Base-by-base conservation (phyloP, 331 rosid genomes). In the Pyracantha coccinea region DNA sequence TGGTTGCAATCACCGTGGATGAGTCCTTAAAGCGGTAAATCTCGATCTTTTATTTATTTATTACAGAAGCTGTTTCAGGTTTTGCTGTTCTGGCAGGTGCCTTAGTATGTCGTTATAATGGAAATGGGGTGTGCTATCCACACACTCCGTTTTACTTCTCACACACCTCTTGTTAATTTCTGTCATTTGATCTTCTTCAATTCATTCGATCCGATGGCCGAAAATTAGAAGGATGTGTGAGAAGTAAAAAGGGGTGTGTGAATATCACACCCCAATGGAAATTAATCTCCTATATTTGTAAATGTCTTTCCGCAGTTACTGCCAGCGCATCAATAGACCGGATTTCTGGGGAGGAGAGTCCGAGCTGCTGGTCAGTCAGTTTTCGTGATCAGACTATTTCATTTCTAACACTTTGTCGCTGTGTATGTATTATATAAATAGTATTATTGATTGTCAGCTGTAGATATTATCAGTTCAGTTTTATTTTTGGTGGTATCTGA, bases 291-390 rank as follows among this genome's bases (percentile, higher is more conserved):
- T 47, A 38, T 70, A 50, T 77, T 68, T 72, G 73, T 63, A 61
- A 75, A n/a, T 79, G 59, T 75, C 27, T 66, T 77, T 81, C 33
- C 80, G 53, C 75, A 94, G 97, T 69, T 95, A 92, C 85, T 95
- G 97, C 88, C 90, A 88, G 73, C 88, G 97, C 74, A 89, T 95
- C 81, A 83, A 10, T 31, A 81, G 81, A 67, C 90, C 96, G 35
- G 90, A 95, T 82, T 95, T 95, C 87, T 95, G 96, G 99, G 97
- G 97, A 78, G 97, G 97, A 80, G 99, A 95, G 78, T 92, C 97
- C 1, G 99, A 90, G 86, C 86, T 92, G 44, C 81, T 95, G 97
- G 99, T 94, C 32, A 38, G 45, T 38, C 45, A 85, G 88, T 85
- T 66, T 47, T 77, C 72, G 73, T 53, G 29, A 63, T 60, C 32